phyloP scores from a whole-genome alignment of 805 yeast genomes.

The Sugiyamaella qingdaonensis region DNA sequence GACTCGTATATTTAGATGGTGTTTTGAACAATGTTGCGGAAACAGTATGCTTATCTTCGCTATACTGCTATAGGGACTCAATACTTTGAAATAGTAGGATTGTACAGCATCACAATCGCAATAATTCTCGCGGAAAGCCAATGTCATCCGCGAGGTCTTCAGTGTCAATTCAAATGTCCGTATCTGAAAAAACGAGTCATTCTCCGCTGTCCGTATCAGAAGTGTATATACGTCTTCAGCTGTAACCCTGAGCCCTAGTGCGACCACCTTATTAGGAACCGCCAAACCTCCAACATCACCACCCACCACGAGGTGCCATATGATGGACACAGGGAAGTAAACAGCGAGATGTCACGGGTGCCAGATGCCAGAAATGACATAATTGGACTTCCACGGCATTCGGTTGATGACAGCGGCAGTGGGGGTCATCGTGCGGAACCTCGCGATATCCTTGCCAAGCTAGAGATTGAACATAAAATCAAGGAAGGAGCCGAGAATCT shows the following conservation, averaged over 20 bases:
- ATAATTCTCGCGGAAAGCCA: no score
- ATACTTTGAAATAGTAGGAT: no score
- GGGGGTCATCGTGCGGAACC: conserved; percentile 14
- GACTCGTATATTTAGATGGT: no score
- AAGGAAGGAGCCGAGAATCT: conserved; percentile 36
- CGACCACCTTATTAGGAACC: neutral
- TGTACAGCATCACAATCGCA: no score
- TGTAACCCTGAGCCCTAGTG: neutral
- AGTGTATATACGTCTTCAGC: neutral
- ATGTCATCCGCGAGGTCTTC: no score
- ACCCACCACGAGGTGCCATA: neutral
- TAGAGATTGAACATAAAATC: conserved; percentile 35
- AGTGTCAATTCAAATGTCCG: no score
- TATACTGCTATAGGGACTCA: no score
- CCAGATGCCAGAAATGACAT: conserved; percentile 15
- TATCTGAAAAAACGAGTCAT: no score
- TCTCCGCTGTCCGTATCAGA: no score
- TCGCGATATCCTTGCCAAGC: conserved; percentile 28
- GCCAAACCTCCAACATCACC: neutral
- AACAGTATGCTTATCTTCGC: no score
- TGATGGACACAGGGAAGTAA: neutral
- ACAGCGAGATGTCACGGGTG: conserved; percentile 6
- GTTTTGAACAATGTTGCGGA: no score
- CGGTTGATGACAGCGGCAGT: conserved; percentile 6
- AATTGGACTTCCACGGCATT: conserved; percentile 15